Evolutionary conservation across 148 eudicot genomes (phyloP), one percentile per base, ranked within the genome.

Genomic region (Fagopyrum esculentum): DNA sequence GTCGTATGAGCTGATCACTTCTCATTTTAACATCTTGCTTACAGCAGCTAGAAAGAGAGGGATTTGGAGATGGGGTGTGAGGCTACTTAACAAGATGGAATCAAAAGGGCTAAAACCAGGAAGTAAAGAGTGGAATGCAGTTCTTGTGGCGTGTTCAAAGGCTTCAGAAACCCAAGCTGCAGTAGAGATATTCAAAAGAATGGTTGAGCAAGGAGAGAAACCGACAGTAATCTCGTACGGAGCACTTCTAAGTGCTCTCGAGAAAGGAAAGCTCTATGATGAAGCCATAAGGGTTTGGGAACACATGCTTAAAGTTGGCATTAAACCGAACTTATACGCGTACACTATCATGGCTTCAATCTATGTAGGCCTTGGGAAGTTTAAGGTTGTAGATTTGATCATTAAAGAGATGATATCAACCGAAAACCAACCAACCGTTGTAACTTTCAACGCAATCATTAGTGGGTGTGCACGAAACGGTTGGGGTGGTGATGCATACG

Each of bases 291-390:
- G 80, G 59, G 99, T 95, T 8, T 95, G 97, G 97, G 89, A 90
- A 50, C 96, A 89, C 78, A 95, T 95, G 98, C 69, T 83, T 29
- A 92, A 85, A 81, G 82, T 95, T 9, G 94, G 94, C 4, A 73
- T 95, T 17, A 77, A 89, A 78, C 97, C 94, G 6, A 95, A 95
- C 73, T 26, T 89, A 60, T 85, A 95, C 75, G 89, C 98, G 3
- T 95, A 90, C 85, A 95, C 99, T 40, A 92, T 90, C 68, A 89
- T 95, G 97, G 97, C 94, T 68, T 90, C 97, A 1, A 81, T 95
- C 51, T 87, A 92, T 77, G 85, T 89, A 10, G 93, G 82, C 6
- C 94, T 87, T 57, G 94, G 92, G 45, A 89, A 87, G 59, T 89
- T 92, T 26, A 76, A 81, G 44, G 69, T 84, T 26, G 89, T 95